These are phyloP conservation scores for Alternaria longipes DNA, from an alignment of 2,329 filamentous ascomycete species.

Conservation along the genomic window DNA sequence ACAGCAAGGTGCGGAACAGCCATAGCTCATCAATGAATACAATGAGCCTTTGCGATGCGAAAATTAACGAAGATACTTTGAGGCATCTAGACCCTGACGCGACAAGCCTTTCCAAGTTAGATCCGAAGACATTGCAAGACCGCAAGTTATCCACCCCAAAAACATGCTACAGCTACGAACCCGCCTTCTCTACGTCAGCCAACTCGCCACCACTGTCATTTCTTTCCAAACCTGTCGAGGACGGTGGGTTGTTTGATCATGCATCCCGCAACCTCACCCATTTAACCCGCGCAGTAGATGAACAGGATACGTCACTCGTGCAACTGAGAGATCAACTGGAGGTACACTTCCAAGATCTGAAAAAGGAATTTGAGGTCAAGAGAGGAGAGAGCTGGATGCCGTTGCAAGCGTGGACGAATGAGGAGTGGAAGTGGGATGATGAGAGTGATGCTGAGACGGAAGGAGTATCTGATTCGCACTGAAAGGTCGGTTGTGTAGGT, in stretches of 20 bases:
- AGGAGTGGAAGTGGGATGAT: not conserved
- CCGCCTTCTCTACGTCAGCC: not conserved
- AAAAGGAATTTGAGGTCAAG: constrained; percentile 17
- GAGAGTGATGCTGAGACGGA: not conserved
- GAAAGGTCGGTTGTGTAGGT: not conserved
- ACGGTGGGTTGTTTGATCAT: not conserved
- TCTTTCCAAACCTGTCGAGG: not conserved
- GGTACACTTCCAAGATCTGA: constrained; percentile 2
- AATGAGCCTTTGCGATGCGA: not conserved
- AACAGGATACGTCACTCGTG: not conserved
- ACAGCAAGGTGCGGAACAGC: not conserved
- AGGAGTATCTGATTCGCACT: constrained; percentile 1
- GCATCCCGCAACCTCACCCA: not conserved
- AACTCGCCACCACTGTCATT: not conserved
- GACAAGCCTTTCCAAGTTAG: not conserved
- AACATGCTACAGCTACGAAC: not conserved
- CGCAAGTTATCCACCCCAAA: not conserved
- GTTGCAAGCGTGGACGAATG: constrained; percentile 3
- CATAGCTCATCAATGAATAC: not conserved
- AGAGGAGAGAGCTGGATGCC: constrained; percentile 8
- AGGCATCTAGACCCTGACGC: not conserved
- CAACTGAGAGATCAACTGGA: not conserved
- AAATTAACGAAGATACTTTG: not conserved
- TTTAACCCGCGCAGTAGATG: not conserved
- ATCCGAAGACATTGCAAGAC: not conserved